A percentile compares a stretch with the other conserved stretches of the same genome.
These are phyloP conservation scores for Grifola frondosa DNA, from an alignment of 1,284 basidiomycete species.

Conservation along the genomic window DNA sequence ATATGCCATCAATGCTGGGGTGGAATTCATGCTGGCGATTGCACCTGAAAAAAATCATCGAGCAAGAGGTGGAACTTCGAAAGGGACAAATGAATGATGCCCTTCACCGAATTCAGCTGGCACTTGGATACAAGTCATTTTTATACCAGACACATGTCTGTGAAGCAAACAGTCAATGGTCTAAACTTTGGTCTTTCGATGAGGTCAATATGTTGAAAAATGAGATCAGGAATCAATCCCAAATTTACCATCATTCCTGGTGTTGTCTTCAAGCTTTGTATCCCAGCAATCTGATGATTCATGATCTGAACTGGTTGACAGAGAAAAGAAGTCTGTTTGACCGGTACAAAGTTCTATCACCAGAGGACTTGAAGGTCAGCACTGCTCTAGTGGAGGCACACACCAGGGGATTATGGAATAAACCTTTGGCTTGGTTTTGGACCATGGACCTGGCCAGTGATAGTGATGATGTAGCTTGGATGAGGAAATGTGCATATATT, in stretches of 20 bases:
- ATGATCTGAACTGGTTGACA: neutral
- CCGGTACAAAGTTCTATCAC: neutral
- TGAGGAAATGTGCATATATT: neutral
- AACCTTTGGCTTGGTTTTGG: conserved; percentile 3
- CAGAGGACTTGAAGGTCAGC: neutral
- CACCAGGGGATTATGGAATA: neutral
- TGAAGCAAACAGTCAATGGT: neutral
- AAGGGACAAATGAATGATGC: conserved; percentile 4
- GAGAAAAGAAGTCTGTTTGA: too few relatives aligned
- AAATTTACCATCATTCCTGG: neutral
- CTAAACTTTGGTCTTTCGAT: neutral
- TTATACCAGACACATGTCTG: neutral
- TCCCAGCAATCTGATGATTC: too few relatives aligned
- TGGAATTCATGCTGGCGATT: too few relatives aligned
- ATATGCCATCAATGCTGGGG: too few relatives aligned
- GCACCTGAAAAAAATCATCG: too few relatives aligned
- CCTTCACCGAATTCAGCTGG: neutral
- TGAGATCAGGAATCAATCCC: neutral
- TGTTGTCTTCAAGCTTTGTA: too few relatives aligned
- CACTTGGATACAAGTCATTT: conserved; percentile 3
- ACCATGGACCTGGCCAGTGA: neutral
- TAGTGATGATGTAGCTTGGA: neutral
- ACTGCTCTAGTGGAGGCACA: neutral
- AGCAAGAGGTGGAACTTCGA: neutral
- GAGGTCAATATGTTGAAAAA: neutral